A percentile compares a stretch with the other conserved stretches of the same genome.
phyloP scores from a whole-genome alignment of 202 grass and related monocot genomes.

The Setaria italica region DNA sequence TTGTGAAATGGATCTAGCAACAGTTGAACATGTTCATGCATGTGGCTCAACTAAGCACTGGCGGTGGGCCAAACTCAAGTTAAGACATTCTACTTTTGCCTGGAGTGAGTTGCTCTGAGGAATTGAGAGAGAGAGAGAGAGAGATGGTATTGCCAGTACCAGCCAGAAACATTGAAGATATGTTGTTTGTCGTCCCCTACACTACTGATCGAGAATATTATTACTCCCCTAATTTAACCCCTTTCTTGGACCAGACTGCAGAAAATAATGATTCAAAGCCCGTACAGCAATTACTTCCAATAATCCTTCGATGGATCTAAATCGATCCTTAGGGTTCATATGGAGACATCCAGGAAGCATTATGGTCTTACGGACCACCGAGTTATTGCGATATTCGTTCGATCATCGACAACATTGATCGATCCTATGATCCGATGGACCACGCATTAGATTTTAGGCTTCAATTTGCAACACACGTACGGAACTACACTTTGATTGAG shows the following conservation, averaged over 20 bases:
- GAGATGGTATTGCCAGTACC: neutral
- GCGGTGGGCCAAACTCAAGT: neutral
- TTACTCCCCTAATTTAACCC: constrained; percentile 32
- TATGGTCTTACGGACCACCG: neutral
- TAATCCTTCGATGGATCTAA: neutral
- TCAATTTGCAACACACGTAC: no score
- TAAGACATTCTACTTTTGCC: neutral
- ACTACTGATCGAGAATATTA: neutral
- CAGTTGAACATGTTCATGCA: neutral
- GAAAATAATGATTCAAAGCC: neutral
- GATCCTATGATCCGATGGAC: neutral
- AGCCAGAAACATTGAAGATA: constrained; percentile 31
- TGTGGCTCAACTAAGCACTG: neutral
- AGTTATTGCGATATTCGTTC: neutral
- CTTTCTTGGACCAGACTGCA: neutral
- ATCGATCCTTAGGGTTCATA: no score
- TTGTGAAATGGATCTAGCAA: neutral
- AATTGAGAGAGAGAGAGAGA: neutral
- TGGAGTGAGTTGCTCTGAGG: constrained; percentile 1
- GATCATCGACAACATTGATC: neutral
- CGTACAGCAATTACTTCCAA: neutral
- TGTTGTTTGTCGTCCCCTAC: constrained; percentile 42
- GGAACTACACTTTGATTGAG: neutral
- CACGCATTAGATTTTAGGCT: neutral
- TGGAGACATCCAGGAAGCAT: neutral